A percentile compares a stretch with the other conserved stretches of the same genome.
phyloP scores from a whole-genome alignment of 2,329 filamentous ascomycete species.

The Aspergillus cejpii region DNA sequence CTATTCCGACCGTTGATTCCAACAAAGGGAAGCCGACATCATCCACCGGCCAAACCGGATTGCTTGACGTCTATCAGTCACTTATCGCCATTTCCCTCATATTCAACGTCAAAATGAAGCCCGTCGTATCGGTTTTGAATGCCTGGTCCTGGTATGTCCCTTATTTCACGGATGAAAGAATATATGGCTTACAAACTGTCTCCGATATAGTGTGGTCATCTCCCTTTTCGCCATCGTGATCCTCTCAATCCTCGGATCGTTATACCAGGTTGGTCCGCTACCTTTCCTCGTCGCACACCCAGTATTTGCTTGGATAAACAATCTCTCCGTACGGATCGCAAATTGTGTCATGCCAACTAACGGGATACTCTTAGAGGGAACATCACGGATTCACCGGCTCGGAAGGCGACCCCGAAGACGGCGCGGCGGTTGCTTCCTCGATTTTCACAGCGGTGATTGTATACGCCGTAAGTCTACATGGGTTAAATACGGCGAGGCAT shows the following conservation, averaged over 20 bases:
- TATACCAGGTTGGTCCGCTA: constrained; percentile 58
- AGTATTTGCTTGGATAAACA: neutral
- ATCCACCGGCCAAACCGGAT: neutral
- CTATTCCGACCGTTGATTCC: neutral
- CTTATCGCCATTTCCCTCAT: constrained; percentile 2
- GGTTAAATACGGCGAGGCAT: no score
- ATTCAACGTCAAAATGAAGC: constrained; percentile 66
- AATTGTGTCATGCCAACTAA: no score
- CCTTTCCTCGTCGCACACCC: neutral
- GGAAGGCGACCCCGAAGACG: constrained; percentile 62
- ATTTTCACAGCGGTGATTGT: constrained; percentile 84
- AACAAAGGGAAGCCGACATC: neutral
- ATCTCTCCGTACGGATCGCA: neutral
- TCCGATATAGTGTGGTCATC: constrained; percentile 57
- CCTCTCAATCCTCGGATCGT: constrained; percentile 57
- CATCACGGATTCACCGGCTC: constrained; percentile 80
- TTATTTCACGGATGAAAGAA: neutral
- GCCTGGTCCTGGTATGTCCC: constrained; percentile 81
- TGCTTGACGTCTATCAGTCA: neutral
- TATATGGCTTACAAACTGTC: constrained; percentile 8
- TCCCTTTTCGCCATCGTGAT: constrained; percentile 60
- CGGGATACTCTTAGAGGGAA: constrained; percentile 54
- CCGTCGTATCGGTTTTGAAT: constrained; percentile 82
- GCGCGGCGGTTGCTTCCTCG: constrained; percentile 69
- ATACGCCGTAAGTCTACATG: constrained; percentile 64